These are phyloP conservation scores for Fusarium fujikuroi DNA, from an alignment of 2,329 filamentous ascomycete genomes.

Conservation along the genomic window DNA sequence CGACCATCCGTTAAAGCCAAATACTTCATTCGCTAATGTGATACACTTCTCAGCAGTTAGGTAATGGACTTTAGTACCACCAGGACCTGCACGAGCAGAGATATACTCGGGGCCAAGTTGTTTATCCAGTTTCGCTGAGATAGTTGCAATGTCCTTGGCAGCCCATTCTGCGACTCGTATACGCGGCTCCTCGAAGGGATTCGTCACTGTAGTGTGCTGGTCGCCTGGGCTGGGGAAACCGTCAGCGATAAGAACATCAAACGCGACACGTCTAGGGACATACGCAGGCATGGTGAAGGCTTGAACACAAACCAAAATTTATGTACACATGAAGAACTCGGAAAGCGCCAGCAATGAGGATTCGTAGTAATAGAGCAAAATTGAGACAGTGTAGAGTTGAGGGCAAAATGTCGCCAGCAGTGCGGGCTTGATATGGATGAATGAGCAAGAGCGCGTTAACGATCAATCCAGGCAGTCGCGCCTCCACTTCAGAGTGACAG, in stretches of 20 bases:
- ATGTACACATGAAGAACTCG: slow-evolving; percentile 42
- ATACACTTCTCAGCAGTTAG: slow-evolving; percentile 97
- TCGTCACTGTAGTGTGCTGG: slow-evolving; percentile 68
- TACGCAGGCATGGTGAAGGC: slow-evolving; percentile 57
- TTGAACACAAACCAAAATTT: slow-evolving; percentile 15
- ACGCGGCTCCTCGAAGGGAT: slow-evolving; percentile 82
- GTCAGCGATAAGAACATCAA: slow-evolving; percentile 27
- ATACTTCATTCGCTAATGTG: slow-evolving; percentile 91
- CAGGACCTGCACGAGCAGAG: slow-evolving; percentile 83
- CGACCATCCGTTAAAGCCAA: slow-evolving; percentile 98
- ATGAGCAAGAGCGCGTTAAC: slow-evolving; percentile 37
- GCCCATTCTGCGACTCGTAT: slow-evolving; percentile 82
- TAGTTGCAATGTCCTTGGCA: slow-evolving; percentile 87
- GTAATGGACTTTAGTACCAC: slow-evolving; percentile 90
- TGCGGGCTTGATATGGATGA: slow-evolving; percentile 23
- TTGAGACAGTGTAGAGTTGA: not conserved
- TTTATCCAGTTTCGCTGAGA: slow-evolving; percentile 88
- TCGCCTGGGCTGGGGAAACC: slow-evolving; percentile 68
- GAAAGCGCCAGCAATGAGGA: not conserved
- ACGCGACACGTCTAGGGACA: slow-evolving; percentile 39
- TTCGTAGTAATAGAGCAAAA: not conserved
- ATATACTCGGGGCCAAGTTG: slow-evolving; percentile 97
- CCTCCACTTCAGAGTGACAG: slow-evolving; percentile 38
- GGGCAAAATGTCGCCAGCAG: slow-evolving; percentile 14
- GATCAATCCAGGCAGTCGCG: slow-evolving; percentile 36